These are phyloP conservation scores for Nyssa sinensis DNA, from an alignment of 148 eudicot species.

Conservation along the genomic window DNA sequence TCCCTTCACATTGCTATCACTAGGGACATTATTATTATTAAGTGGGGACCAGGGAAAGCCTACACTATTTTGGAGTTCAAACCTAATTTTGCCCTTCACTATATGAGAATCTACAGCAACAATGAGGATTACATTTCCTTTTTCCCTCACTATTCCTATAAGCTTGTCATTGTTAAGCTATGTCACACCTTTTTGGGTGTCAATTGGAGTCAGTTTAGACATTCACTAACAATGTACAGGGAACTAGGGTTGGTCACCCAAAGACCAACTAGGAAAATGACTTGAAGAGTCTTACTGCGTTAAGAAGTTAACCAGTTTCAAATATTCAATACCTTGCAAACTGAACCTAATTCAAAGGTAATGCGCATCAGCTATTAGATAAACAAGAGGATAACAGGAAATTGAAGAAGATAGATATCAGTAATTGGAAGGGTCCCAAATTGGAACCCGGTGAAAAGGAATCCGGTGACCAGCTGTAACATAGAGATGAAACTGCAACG, in stretches of 20 bases:
- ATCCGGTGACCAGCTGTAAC: slow-evolving; percentile 59
- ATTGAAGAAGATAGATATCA: neutral
- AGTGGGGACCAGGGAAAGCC: neutral
- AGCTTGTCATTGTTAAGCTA: no score
- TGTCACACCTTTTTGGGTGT: no score
- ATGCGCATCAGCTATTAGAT: neutral
- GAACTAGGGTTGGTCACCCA: no score
- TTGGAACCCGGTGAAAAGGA: slow-evolving; percentile 63
- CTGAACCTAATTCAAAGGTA: neutral
- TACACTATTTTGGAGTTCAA: no score
- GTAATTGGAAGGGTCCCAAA: slow-evolving; percentile 16
- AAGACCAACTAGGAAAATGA: no score
- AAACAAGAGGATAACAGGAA: neutral
- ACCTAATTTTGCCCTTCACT: no score
- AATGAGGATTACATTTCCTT: no score
- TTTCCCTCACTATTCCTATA: no score
- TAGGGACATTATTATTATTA: neutral
- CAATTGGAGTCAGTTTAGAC: no score
- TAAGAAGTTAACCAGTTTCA: neutral
- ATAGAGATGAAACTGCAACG: slow-evolving; percentile 31
- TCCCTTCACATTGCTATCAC: neutral
- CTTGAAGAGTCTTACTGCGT: no score
- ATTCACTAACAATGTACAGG: no score
- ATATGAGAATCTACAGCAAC: no score
- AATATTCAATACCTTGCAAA: neutral